Evolutionary conservation across 345 rosid species (phyloP).

Genomic region (Angophora floribunda): DNA sequence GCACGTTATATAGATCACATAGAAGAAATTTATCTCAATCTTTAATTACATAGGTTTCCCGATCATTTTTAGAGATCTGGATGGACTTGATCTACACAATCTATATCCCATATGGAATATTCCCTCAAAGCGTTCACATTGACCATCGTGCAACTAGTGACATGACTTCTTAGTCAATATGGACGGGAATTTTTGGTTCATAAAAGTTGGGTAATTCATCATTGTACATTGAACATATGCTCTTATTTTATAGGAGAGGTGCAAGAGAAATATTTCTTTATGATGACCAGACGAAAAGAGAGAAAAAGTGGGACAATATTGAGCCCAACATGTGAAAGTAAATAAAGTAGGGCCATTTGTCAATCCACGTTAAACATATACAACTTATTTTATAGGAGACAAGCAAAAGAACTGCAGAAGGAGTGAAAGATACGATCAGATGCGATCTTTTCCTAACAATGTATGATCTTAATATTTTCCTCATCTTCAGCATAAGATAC

Average conservation of each 20-base stretch:
- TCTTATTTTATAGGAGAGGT: neutral
- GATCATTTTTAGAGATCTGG: neutral
- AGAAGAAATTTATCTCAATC: neutral
- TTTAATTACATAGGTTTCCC: neutral
- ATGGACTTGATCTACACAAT: accelerated
- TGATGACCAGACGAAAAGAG: no score
- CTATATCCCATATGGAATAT: neutral
- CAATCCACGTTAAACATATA: neutral
- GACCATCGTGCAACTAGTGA: neutral
- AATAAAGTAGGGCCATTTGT: neutral
- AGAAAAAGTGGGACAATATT: no score
- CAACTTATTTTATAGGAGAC: no score
- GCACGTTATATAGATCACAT: neutral
- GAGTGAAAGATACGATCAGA: no score
- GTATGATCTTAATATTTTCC: no score
- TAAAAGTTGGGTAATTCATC: neutral
- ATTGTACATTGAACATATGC: no score
- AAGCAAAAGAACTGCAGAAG: no score
- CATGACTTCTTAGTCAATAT: neutral
- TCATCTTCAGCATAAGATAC: no score
- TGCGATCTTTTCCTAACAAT: no score
- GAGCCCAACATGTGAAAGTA: no score
- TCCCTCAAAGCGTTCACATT: neutral
- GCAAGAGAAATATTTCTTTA: no score
- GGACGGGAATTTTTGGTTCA: neutral